These are phyloP conservation scores for Taphrina communis DNA, from an alignment of 1,139 yeast genomes.

Conservation along the genomic window DNA sequence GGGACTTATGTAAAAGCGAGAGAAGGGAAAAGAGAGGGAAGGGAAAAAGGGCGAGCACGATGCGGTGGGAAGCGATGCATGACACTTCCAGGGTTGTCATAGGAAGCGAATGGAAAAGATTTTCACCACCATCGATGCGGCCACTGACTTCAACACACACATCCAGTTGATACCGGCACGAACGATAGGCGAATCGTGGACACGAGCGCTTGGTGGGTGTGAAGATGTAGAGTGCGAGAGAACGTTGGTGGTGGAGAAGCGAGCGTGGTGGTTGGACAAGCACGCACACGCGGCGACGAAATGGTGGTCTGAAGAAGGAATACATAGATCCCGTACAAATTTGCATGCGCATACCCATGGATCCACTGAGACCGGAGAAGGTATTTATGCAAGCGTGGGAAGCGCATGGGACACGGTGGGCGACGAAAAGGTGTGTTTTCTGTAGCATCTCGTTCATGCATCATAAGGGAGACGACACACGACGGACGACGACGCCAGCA, in stretches of 20 bases:
- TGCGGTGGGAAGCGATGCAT: neutral
- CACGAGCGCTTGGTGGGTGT: no score
- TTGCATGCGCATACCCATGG: slow-evolving; percentile 29
- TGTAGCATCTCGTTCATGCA: no score
- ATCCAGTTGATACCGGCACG: no score
- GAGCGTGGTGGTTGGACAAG: neutral
- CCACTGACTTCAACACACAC: no score
- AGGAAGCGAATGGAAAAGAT: neutral
- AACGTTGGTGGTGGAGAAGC: neutral
- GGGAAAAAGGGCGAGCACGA: neutral
- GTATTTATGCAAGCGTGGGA: slow-evolving; percentile 12
- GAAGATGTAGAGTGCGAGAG: no score
- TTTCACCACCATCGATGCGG: neutral
- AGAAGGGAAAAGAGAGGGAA: neutral
- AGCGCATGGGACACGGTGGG: slow-evolving; percentile 14
- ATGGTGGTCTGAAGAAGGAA: slow-evolving; percentile 10
- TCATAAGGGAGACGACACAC: no score
- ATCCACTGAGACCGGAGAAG: slow-evolving; percentile 25
- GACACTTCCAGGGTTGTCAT: neutral
- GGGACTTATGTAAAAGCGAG: neutral
- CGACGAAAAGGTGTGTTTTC: no score
- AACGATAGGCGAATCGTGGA: no score
- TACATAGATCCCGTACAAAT: slow-evolving; percentile 16
- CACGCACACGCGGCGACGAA: neutral
- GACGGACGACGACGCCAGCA: no score